These are phyloP conservation scores for Lactarius hengduanensis DNA, from an alignment of 768 basidiomycete species.

Conservation along the genomic window DNA sequence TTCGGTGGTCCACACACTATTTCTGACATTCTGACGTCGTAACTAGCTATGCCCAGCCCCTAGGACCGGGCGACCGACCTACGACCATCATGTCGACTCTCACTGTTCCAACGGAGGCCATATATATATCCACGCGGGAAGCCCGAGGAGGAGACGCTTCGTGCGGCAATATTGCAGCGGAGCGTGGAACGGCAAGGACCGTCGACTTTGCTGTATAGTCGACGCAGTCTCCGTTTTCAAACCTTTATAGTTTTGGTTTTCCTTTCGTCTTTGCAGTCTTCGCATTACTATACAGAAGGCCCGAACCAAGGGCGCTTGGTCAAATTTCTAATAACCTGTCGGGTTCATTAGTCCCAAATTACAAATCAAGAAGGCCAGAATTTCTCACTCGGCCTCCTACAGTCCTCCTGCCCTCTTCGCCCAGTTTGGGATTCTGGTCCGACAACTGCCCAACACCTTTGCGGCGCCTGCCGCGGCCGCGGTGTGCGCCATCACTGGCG, in stretches of 20 bases:
- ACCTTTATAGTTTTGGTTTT: not conserved
- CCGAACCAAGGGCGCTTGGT: not conserved
- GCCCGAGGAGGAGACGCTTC: not conserved
- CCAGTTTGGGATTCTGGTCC: too few relatives aligned
- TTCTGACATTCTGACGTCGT: conserved; percentile 9
- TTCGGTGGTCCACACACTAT: not conserved
- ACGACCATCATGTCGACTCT: conserved; percentile 7
- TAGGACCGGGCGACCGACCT: not conserved
- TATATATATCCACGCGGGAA: not conserved
- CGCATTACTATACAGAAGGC: not conserved
- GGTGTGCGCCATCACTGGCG: too few relatives aligned
- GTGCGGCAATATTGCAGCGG: not conserved
- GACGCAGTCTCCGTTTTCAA: too few relatives aligned
- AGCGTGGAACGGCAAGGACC: not conserved
- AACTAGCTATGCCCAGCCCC: not conserved
- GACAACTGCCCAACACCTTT: too few relatives aligned
- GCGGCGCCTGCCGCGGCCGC: too few relatives aligned
- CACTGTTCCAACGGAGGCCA: conserved; percentile 3
- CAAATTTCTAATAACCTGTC: too few relatives aligned
- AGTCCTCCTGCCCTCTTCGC: too few relatives aligned
- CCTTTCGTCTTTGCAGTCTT: not conserved
- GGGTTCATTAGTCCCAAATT: not conserved
- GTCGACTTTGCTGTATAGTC: not conserved
- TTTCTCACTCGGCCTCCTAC: too few relatives aligned
- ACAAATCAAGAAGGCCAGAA: too few relatives aligned